Evolutionary conservation across 1,284 basidiomycete species (phyloP).

Genomic region (Trametes polyzona): DNA sequence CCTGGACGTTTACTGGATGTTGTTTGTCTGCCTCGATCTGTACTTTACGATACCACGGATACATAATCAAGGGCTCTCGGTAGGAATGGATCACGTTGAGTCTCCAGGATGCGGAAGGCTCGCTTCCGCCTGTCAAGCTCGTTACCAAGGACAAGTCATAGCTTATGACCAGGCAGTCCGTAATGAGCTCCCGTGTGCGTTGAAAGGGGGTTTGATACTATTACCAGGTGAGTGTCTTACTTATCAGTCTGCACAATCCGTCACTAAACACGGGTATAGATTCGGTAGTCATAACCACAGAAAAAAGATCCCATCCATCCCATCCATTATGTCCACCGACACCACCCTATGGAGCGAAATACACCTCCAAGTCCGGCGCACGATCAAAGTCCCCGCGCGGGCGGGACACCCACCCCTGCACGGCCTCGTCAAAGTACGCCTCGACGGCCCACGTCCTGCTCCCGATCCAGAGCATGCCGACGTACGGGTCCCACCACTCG

Average conservation of each 20-base stretch:
- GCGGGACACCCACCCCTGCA: slow-evolving; percentile 14
- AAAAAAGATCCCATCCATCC: no score
- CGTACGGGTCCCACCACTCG: slow-evolving; percentile 19
- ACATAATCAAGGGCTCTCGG: not conserved
- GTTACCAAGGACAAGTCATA: no score
- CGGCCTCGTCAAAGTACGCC: slow-evolving; percentile 12
- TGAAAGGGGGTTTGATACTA: no score
- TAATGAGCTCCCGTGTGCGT: no score
- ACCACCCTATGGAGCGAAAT: not conserved
- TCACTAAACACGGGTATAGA: no score
- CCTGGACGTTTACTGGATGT: slow-evolving; percentile 7
- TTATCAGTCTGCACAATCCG: no score
- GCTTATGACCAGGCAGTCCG: no score
- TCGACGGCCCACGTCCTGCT: slow-evolving; percentile 8
- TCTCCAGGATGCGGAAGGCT: no score
- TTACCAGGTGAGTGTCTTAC: no score
- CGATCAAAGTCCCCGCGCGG: slow-evolving; percentile 15
- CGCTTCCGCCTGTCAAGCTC: no score
- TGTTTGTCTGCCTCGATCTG: slow-evolving; percentile 5
- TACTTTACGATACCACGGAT: slow-evolving; percentile 8
- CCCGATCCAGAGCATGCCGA: slow-evolving; percentile 7
- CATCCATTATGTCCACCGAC: not conserved
- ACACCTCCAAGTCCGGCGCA: not conserved
- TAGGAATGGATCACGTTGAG: not conserved
- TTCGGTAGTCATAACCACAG: no score